A percentile compares a stretch with the other conserved stretches of the same genome.
Evolutionary conservation across 345 rosid species (phyloP).

Genomic region (Lenwebbia sp.): DNA sequence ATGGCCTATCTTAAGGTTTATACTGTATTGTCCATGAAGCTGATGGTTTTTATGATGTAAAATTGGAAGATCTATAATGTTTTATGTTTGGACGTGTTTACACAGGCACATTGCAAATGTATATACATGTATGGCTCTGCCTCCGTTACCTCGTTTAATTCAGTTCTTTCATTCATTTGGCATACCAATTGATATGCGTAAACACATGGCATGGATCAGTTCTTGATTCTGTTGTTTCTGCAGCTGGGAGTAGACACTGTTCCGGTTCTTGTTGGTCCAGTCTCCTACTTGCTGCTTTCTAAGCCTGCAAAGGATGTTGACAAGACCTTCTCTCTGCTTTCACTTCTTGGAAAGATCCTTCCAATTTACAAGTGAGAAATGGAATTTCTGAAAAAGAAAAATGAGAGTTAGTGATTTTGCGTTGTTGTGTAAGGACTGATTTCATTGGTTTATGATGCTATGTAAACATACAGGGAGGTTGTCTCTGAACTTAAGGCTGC

Average conservation of each 20-base stretch:
- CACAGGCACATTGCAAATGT: not conserved
- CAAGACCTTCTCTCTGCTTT: conserved; percentile 69
- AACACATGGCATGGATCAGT: not conserved
- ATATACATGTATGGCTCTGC: not conserved
- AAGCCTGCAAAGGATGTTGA: conserved; percentile 95
- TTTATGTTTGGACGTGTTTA: not conserved
- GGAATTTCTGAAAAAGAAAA: not conserved
- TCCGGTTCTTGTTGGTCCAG: conserved; percentile 90
- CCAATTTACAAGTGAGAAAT: conserved; percentile 76
- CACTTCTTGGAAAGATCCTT: conserved; percentile 80
- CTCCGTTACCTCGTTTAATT: not conserved
- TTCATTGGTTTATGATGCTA: not conserved
- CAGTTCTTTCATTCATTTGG: not conserved
- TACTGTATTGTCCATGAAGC: not conserved
- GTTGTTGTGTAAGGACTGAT: conserved; percentile 6
- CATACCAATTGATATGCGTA: not conserved
- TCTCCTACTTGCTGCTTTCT: conserved; percentile 84
- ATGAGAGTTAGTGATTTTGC: not conserved
- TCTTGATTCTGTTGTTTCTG: conserved; percentile 7
- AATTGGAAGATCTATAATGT: not conserved
- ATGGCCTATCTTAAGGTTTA: not conserved
- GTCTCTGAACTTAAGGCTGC: conserved; percentile 84
- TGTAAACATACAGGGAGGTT: conserved; percentile 53
- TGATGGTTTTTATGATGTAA: not conserved
- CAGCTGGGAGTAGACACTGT: conserved; percentile 92